Evolutionary conservation across 352 stramenopile genomes (phyloP), one percentile per base, ranked within the genome.

Genomic region (Phytopythium helicoides): DNA sequence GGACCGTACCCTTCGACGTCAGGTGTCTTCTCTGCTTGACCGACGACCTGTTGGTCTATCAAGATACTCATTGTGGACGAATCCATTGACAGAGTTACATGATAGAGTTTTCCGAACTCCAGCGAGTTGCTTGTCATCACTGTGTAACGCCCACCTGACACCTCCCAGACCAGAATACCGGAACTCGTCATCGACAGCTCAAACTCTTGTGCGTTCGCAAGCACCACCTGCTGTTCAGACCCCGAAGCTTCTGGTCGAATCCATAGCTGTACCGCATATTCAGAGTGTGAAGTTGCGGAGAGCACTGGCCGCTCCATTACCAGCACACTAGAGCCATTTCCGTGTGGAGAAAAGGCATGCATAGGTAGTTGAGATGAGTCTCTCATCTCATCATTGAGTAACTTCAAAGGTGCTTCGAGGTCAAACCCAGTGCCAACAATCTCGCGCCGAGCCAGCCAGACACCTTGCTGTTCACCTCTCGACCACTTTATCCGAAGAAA

Each of bases 401-500:
- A 61, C 15, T 46, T 37, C 35, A 93, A 56, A 3, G 53, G 69
- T 10, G 53, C 50, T 10, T 47, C 33, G 15, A 90, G 45, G 34
- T 86, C 62, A 40, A 87, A 89, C 28, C 14, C 31, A 23, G 22
- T 50, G 28, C 59, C 44, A 5, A 73, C 35, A 12, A 25, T 28
- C 48, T 84, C 56, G 62, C 75, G 72, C 21, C 61, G 68, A 3
- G 86, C 86, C 16, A 95, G 53, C 86, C 86, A 95, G 3, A 90
- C 76, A 26, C 86, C 86, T 34, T 86, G 73, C 44, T 94, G 77
- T 35, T 95, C 86, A 0, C 86, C 86, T 22, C 86, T 79, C 19
- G 81, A 91, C 86, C 86, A 95, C 31, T 60, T 73, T 39, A 95
- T 62, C 10, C 81, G 68, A 81, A 94, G 87, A 56, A 95, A 92